Conservation (phyloP, 2,329 filamentous ascomycete genomes). For the Fusarium nisikadoi region DNA sequence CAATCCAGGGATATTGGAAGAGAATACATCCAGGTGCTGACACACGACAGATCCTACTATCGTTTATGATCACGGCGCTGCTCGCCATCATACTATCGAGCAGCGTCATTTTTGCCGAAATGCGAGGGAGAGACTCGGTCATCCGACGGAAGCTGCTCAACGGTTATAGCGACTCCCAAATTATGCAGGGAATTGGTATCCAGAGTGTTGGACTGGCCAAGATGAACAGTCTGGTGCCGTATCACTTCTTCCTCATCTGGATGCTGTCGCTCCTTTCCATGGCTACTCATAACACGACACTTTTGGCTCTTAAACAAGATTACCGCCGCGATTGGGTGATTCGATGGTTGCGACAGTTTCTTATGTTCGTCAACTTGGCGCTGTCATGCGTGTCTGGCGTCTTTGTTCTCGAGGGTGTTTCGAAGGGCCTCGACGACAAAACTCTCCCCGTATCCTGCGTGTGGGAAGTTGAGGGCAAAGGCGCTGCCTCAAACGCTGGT, state of each 20-base stretch:
- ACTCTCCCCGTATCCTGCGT: slow-evolving; percentile 71
- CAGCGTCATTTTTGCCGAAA: slow-evolving; percentile 66
- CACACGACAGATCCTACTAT: slow-evolving; percentile 58
- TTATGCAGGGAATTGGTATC: slow-evolving; percentile 75
- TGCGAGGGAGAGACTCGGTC: slow-evolving; percentile 58
- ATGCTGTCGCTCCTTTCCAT: slow-evolving; percentile 72
- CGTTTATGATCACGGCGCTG: slow-evolving; percentile 72
- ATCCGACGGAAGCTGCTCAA: slow-evolving; percentile 72
- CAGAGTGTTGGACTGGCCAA: slow-evolving; percentile 71
- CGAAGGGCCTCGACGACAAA: slow-evolving; percentile 60
- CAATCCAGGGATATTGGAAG: slow-evolving; percentile 48
- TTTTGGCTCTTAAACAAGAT: slow-evolving; percentile 73
- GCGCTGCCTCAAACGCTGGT: slow-evolving; percentile 52
- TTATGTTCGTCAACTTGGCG: slow-evolving; percentile 73
- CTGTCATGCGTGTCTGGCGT: slow-evolving; percentile 67
- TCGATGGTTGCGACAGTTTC: slow-evolving; percentile 71
- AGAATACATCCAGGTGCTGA: slow-evolving; percentile 12
- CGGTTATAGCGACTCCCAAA: slow-evolving; percentile 74
- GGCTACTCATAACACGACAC: slow-evolving; percentile 71
- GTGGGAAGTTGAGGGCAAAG: slow-evolving; percentile 58
- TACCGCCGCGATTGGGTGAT: slow-evolving; percentile 75
- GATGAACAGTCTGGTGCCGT: slow-evolving; percentile 67
- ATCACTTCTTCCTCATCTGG: slow-evolving; percentile 79
- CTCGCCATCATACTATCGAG: slow-evolving; percentile 66
- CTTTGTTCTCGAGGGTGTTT: slow-evolving; percentile 66